Evolutionary conservation across 768 basidiomycete genomes (phyloP).

Genomic region (Kwoniella sp.): DNA sequence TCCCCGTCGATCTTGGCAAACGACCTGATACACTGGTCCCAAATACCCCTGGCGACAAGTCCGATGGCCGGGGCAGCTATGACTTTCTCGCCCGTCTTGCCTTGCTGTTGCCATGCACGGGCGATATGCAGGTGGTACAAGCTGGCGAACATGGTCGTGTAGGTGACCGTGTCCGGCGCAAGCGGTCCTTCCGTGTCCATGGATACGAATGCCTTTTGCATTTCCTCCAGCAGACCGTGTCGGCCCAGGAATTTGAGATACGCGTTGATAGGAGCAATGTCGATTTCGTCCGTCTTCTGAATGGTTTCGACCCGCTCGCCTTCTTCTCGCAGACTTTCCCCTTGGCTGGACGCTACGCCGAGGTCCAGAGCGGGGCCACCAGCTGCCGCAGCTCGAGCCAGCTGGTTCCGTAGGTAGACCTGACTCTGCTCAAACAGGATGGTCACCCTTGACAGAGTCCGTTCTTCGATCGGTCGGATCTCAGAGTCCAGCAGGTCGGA

Average conservation of each 20-base stretch:
- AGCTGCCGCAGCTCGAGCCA: too few relatives aligned
- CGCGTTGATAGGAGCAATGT: conserved; percentile 34
- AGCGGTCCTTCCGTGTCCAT: conserved; percentile 24
- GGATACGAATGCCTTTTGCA: conserved; percentile 27
- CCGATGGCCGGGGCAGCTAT: too few relatives aligned
- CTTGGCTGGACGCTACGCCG: too few relatives aligned
- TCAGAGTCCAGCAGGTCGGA: not conserved
- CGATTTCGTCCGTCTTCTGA: conserved; percentile 11
- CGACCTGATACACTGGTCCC: conserved; percentile 23
- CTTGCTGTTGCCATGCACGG: not conserved
- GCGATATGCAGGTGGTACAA: conserved; percentile 9
- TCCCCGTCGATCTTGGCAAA: not conserved
- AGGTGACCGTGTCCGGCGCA: conserved; percentile 36
- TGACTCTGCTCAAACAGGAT: conserved; percentile 23
- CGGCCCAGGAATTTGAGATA: conserved; percentile 40
- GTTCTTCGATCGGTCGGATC: conserved; percentile 6
- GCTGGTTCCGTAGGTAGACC: conserved; percentile 1
- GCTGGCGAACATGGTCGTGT: conserved; percentile 32
- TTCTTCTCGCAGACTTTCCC: not conserved
- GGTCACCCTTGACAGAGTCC: conserved; percentile 24
- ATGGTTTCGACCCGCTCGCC: not conserved
- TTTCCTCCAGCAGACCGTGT: conserved; percentile 32
- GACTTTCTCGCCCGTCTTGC: not conserved
- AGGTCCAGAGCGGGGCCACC: too few relatives aligned
- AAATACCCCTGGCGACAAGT: conserved; percentile 16